phyloP scores from a whole-genome alignment of 2,329 filamentous ascomycete genomes.

The Ophiostoma piceae region DNA sequence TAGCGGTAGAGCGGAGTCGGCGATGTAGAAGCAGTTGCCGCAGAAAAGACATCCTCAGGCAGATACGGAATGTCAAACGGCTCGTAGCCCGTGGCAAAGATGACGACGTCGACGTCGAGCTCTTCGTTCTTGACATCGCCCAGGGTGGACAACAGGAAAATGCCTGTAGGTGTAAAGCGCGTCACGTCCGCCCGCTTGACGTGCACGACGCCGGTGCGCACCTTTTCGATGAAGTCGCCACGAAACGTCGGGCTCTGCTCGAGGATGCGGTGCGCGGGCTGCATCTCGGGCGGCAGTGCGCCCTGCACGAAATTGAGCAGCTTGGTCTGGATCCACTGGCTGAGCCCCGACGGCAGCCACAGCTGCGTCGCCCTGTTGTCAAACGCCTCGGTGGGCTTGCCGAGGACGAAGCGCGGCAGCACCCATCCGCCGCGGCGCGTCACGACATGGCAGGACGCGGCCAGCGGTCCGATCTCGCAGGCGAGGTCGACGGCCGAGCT shows the following conservation, averaged over 20 bases:
- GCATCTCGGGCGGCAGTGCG: slow-evolving; percentile 32
- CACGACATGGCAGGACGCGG: slow-evolving; percentile 36
- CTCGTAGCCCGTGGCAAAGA: slow-evolving; percentile 35
- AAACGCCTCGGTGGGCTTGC: slow-evolving; percentile 36
- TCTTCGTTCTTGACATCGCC: neutral
- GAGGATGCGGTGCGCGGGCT: slow-evolving; percentile 35
- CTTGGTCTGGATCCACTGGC: slow-evolving; percentile 33
- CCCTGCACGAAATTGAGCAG: slow-evolving; percentile 27
- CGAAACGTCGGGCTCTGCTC: slow-evolving; percentile 36
- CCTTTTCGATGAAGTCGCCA: slow-evolving; percentile 35
- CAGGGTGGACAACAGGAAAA: neutral
- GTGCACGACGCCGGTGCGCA: slow-evolving; percentile 25
- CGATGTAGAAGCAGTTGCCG: neutral
- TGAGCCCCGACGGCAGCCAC: slow-evolving; percentile 31
- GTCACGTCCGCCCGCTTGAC: neutral
- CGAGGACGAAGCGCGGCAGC: slow-evolving; percentile 37
- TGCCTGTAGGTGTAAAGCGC: neutral
- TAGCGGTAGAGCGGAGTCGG: neutral
- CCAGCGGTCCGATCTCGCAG: slow-evolving; percentile 35
- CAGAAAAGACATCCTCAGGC: slow-evolving; percentile 27
- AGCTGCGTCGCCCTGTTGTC: slow-evolving; percentile 34
- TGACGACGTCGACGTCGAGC: slow-evolving; percentile 34
- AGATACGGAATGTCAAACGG: slow-evolving; percentile 31
- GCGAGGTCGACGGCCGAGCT: slow-evolving; percentile 39
- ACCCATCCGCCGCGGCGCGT: slow-evolving; percentile 38